Base-by-base conservation (phyloP, 192 early-diverging fungal genomes). In the Obelidium mucronatum region DNA sequence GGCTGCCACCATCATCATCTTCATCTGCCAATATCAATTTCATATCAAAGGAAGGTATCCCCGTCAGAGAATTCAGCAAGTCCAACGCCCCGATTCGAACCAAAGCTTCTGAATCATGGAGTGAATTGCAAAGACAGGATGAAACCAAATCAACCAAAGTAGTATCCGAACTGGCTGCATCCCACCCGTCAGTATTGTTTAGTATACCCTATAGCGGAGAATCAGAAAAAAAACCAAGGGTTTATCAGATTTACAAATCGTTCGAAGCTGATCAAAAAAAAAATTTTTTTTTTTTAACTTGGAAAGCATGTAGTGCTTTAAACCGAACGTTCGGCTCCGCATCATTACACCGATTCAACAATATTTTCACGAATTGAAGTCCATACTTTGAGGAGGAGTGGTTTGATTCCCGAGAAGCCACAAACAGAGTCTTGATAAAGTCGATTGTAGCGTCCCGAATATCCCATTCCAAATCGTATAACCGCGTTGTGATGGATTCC, bases 381-480 rank as follows among this genome's bases (percentile, higher is more conserved):
- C 72, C 42, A 56, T 44, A 74, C 15, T 22, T 53, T n/a, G 35
- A 24, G 15, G 2, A 11, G 24, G 40, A 30, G 15, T 51, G 40
- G 17, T 6, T 8, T 11, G 5, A 8, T 6, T 58, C 55, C 8
- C 24, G 17, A 58, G 11, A 8, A 8, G 5, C 55, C 26, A 24
- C 28, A 34, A 74, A 74, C 26, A 74, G 40, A 3, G n/a, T 5
- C 1, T 4, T 6, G 28, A 63, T 40, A 44, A 74, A 63, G 31
- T 62, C 39, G 48, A 74, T 60, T 15, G 44, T 40, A 17, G 37
- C 37, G 15, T 24, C 52, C 4, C 60, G 56, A 42, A 74, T 54
- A 26, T 74, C 72, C 59, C 72, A 61, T 48, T 74, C 59, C 59
- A 74, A 44, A 33, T 74, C 72, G 39, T 74, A 74, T 17, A 74